Percentiles rank a stretch among this genome's conserved stretches.
Evolutionary conservation across 2,329 filamentous ascomycete genomes (phyloP).

Genomic region (Calonectria pseudoreteaudii): DNA sequence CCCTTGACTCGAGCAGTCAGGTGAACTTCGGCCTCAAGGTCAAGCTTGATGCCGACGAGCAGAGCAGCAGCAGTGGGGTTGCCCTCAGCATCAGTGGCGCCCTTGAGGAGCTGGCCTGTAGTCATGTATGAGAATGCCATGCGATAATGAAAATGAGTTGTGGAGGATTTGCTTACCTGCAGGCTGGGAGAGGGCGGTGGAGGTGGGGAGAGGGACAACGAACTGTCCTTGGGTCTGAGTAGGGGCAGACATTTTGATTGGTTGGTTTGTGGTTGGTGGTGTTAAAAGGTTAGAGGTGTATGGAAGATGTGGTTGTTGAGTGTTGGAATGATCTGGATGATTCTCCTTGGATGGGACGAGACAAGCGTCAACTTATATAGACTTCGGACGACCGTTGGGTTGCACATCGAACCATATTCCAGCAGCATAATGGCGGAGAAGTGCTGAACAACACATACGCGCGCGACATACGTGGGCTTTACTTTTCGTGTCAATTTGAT

Average conservation of each 20-base stretch:
- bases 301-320: not conserved
- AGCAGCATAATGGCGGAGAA: no score
- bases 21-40: slow-evolving; percentile 72
- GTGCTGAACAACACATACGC: not conserved
- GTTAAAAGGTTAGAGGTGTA: no score
- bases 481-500: not conserved
- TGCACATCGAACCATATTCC: not conserved
- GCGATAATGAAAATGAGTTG: no score
- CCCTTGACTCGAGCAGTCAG: slow-evolving; percentile 69
- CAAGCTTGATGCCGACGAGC: slow-evolving; percentile 71
- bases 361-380: not conserved
- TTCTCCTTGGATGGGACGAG: not conserved
- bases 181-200: slow-evolving; percentile 49
- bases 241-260: not conserved
- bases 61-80: slow-evolving; percentile 68
- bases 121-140: no score
- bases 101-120: slow-evolving; percentile 66
- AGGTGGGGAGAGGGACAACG: slow-evolving; percentile 43
- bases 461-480: not conserved
- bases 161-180: slow-evolving; percentile 32
- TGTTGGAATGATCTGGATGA: not conserved
- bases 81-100: slow-evolving; percentile 67
- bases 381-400: no score
- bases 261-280: not conserved
- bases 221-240: slow-evolving; percentile 33